These are phyloP conservation scores for Cucurbita argyrosperma DNA, from an alignment of 306 rosid genomes.

Conservation along the genomic window DNA sequence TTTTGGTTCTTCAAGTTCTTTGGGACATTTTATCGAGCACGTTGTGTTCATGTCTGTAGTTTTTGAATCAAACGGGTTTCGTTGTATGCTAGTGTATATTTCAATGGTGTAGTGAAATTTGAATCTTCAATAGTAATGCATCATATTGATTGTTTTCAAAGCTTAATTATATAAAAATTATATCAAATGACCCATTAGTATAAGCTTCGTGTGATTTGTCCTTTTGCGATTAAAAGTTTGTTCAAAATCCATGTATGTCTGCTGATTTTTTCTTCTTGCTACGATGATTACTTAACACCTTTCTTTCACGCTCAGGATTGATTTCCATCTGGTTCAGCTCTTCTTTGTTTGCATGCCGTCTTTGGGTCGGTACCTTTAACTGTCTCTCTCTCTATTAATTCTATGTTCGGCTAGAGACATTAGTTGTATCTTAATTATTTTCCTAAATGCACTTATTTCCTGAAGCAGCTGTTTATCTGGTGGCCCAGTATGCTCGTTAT, in stretches of 20 bases:
- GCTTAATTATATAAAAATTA: background rate
- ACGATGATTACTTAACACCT: background rate
- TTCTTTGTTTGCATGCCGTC: conserved; percentile 85
- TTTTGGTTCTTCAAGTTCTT: background rate
- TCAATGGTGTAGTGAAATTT: background rate
- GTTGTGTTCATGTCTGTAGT: background rate
- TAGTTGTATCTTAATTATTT: background rate
- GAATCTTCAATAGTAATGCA: background rate
- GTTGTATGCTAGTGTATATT: background rate
- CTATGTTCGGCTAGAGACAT: background rate
- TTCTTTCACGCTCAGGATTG: conserved; percentile 47
- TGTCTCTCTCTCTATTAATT: background rate
- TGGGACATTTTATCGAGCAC: conserved; percentile 25
- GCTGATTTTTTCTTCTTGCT: background rate
- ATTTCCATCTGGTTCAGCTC: conserved; percentile 79
- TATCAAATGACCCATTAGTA: too few species aligned
- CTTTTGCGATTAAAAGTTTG: background rate
- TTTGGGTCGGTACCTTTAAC: conserved; percentile 52
- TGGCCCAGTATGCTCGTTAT: conserved; percentile 79
- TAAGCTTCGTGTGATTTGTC: background rate
- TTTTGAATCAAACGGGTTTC: background rate
- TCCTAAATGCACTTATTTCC: conserved; percentile 11
- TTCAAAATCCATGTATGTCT: background rate
- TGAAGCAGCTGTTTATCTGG: conserved; percentile 72
- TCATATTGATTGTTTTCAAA: background rate